Conservation (phyloP, 2,329 filamentous ascomycete species). For the Amylocarpus encephaloides region DNA sequence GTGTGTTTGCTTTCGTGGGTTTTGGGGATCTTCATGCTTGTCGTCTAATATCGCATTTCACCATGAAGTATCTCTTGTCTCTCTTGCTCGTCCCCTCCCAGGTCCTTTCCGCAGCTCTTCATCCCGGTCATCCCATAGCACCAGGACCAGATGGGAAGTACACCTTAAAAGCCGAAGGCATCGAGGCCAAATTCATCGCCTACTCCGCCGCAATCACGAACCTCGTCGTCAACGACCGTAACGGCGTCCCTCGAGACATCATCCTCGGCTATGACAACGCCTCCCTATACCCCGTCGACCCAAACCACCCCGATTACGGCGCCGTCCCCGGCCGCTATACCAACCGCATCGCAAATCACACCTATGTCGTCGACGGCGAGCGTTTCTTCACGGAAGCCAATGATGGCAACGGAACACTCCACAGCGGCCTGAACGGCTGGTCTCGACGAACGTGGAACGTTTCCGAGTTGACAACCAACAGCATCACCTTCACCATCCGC, state of each 20-base stretch:
- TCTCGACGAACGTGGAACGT: slow-evolving; percentile 62
- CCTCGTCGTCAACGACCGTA: slow-evolving; percentile 58
- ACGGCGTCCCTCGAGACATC: slow-evolving; percentile 58
- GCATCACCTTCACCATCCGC: slow-evolving; percentile 60
- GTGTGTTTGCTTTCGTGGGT: too few species aligned
- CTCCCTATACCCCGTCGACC: slow-evolving; percentile 57
- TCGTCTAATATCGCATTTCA: background rate
- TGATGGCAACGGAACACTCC: slow-evolving; percentile 49
- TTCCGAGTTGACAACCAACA: slow-evolving; percentile 44
- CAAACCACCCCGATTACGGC: slow-evolving; percentile 61
- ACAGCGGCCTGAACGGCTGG: slow-evolving; percentile 65
- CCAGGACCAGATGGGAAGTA: slow-evolving; percentile 61
- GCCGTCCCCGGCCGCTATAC: slow-evolving; percentile 69
- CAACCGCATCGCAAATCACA: slow-evolving; percentile 72
- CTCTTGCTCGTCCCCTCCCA: background rate
- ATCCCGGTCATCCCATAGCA: background rate
- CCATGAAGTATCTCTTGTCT: background rate
- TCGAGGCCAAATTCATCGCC: slow-evolving; percentile 54
- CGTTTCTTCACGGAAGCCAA: slow-evolving; percentile 50
- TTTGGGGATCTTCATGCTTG: background rate
- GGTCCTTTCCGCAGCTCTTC: background rate
- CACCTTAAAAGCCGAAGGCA: slow-evolving; percentile 62
- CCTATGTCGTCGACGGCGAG: slow-evolving; percentile 53
- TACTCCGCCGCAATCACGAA: slow-evolving; percentile 66
- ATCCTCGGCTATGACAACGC: slow-evolving; percentile 72